These are phyloP conservation scores for Rhodotorula sp. DNA, from an alignment of 1,284 basidiomycete genomes.

Conservation along the genomic window DNA sequence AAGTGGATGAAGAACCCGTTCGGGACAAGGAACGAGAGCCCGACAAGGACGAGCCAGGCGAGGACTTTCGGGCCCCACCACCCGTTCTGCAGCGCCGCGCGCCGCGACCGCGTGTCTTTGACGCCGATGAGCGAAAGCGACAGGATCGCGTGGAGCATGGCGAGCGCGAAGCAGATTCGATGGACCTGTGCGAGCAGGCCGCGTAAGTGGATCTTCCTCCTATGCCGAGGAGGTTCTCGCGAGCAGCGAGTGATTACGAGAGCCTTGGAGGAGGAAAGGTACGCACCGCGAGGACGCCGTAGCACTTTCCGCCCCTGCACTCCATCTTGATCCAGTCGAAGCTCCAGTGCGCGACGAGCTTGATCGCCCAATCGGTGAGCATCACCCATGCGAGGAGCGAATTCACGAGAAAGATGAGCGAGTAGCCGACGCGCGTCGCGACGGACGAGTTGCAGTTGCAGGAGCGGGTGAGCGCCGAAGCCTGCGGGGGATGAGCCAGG, in stretches of 20 bases:
- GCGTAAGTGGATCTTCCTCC: background rate
- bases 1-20: constrained; percentile 90
- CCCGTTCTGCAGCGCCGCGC: constrained; percentile 96
- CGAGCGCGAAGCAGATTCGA: constrained; percentile 92
- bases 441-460: constrained; percentile 99
- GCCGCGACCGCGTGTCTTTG: constrained; percentile 82
- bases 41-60: constrained; percentile 75
- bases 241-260: too few relatives aligned
- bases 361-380: constrained; percentile 84
- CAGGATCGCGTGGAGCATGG: constrained; percentile 83
- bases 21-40: constrained; percentile 85
- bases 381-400: constrained; percentile 97
- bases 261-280: background rate
- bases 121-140: constrained; percentile 80
- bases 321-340: constrained; percentile 99
- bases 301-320: constrained; percentile 88
- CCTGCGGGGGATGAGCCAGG: constrained; percentile 57
- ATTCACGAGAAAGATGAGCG: constrained; percentile 91
- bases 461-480: constrained; percentile 90
- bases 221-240: background rate
- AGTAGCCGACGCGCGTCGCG: constrained; percentile 94
- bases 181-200: constrained; percentile 66
- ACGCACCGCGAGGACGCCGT: constrained; percentile 90
- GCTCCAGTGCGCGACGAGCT: constrained; percentile 86
- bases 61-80: constrained; percentile 99